Evolutionary conservation across 306 rosid species (phyloP).

Genomic region (Vicia faba): DNA sequence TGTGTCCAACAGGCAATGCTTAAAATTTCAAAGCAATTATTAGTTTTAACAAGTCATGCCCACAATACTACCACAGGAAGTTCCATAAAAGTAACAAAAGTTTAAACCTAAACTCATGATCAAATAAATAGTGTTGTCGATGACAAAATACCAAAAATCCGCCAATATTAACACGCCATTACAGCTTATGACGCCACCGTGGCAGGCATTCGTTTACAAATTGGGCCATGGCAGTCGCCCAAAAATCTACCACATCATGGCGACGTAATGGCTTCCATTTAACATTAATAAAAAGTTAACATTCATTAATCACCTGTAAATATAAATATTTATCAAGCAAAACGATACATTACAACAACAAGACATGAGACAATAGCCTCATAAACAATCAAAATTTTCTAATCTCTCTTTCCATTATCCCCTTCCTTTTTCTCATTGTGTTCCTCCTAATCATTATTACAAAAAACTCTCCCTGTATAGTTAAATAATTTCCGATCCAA

Average conservation of each 20-base stretch:
- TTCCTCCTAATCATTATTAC: conserved; percentile 38
- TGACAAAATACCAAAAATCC: too few relatives aligned
- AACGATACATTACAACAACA: conserved; percentile 43
- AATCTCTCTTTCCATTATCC: conserved; percentile 19
- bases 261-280: too few relatives aligned
- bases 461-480: conserved; percentile 32
- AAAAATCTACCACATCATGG: too few relatives aligned
- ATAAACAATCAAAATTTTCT: conserved; percentile 36
- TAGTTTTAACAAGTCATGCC: neutral
- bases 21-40: conserved; percentile 10
- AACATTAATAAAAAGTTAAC: neutral
- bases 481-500: neutral
- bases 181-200: too few relatives aligned
- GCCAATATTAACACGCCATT: too few relatives aligned
- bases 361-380: conserved; percentile 3
- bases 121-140: conserved; percentile 5
- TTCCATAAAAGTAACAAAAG: neutral
- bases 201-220: too few relatives aligned
- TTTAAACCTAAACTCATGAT: conserved; percentile 15
- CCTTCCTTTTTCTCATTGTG: conserved; percentile 21
- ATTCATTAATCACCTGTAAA: conserved; percentile 8
- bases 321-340: conserved; percentile 31
- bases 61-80: too few relatives aligned
- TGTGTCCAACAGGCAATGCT: neutral
- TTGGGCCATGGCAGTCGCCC: too few relatives aligned